phyloP scores from a whole-genome alignment of 768 basidiomycete genomes.

The Lyophyllum decastes region DNA sequence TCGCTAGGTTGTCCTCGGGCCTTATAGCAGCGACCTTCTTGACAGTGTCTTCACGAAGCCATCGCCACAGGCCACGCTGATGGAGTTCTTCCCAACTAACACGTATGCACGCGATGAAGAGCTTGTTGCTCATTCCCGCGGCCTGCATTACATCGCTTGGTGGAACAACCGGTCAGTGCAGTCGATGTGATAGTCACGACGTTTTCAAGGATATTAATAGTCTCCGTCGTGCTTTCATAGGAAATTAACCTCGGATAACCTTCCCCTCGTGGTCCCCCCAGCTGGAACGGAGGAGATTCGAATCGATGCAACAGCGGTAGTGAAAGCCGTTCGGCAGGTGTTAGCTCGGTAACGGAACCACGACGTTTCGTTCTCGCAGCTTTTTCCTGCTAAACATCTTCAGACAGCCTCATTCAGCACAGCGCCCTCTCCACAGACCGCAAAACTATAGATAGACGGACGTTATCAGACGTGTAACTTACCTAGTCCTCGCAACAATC shows the following conservation, averaged over 20 bases:
- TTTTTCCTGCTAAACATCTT: not conserved
- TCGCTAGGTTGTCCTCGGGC: slow-evolving; percentile 60
- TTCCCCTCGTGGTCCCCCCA: slow-evolving; percentile 34
- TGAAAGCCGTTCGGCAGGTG: slow-evolving; percentile 35
- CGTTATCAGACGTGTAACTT: not conserved
- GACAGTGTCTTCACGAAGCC: slow-evolving; percentile 73
- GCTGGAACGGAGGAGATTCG: slow-evolving; percentile 25
- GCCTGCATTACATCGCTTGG: slow-evolving; percentile 64
- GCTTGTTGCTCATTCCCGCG: slow-evolving; percentile 52
- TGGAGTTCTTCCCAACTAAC: slow-evolving; percentile 78
- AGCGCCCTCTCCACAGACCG: not conserved
- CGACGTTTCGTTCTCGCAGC: not conserved
- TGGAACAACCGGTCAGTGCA: slow-evolving; percentile 30
- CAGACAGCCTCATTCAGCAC: not conserved
- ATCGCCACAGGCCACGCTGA: slow-evolving; percentile 57
- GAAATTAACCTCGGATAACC: slow-evolving; percentile 30
- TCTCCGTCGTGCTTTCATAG: slow-evolving; percentile 25
- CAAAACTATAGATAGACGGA: not conserved
- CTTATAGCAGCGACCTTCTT: slow-evolving; percentile 60
- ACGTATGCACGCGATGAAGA: slow-evolving; percentile 66
- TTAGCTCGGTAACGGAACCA: not conserved
- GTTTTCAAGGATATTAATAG: not conserved
- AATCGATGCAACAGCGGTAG: slow-evolving; percentile 43
- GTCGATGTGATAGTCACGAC: not conserved
- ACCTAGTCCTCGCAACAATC: not conserved